phyloP scores from a whole-genome alignment of 352 stramenopile genomes.

The Phytopythium kandeliae region DNA sequence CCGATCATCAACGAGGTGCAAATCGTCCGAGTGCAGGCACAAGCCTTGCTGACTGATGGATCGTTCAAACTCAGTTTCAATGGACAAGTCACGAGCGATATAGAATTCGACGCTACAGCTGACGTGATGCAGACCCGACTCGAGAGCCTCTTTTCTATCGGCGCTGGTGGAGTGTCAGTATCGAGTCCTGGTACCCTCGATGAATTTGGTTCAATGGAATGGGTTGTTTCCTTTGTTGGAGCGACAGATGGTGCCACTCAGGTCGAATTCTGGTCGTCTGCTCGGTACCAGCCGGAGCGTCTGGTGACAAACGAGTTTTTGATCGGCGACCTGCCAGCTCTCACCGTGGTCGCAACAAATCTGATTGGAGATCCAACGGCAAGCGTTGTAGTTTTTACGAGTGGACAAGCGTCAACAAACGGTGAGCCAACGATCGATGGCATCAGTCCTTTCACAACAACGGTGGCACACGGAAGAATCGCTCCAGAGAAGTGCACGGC shows the following conservation, averaged over 20 bases:
- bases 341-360: slow-evolving; percentile 17
- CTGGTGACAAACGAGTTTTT: slow-evolving; percentile 40
- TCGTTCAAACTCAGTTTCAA: slow-evolving; percentile 73
- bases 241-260: slow-evolving; percentile 33
- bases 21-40: slow-evolving; percentile 43
- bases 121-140: slow-evolving; percentile 62
- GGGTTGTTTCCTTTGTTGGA: slow-evolving; percentile 57
- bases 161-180: slow-evolving; percentile 33
- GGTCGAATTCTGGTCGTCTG: slow-evolving; percentile 65
- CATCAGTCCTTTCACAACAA: slow-evolving; percentile 41
- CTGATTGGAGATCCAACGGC: slow-evolving; percentile 30
- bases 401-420: slow-evolving; percentile 19
- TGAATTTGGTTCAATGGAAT: slow-evolving; percentile 28
- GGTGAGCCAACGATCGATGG: slow-evolving; percentile 31
- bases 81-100: slow-evolving; percentile 38
- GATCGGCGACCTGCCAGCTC: slow-evolving; percentile 40
- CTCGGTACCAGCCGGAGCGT: slow-evolving; percentile 35
- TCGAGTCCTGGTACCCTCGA: slow-evolving; percentile 21
- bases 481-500: slow-evolving; percentile 63
- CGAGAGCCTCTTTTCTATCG: slow-evolving; percentile 60
- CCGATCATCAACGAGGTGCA: slow-evolving; percentile 70
- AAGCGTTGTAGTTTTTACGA: slow-evolving; percentile 23
- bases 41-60: slow-evolving; percentile 27
- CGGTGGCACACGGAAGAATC: slow-evolving; percentile 55
- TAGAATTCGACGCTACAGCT: slow-evolving; percentile 63